phyloP scores from a whole-genome alignment of 192 early-diverging fungal genomes.

The Borealophlyctis nickersoniae region DNA sequence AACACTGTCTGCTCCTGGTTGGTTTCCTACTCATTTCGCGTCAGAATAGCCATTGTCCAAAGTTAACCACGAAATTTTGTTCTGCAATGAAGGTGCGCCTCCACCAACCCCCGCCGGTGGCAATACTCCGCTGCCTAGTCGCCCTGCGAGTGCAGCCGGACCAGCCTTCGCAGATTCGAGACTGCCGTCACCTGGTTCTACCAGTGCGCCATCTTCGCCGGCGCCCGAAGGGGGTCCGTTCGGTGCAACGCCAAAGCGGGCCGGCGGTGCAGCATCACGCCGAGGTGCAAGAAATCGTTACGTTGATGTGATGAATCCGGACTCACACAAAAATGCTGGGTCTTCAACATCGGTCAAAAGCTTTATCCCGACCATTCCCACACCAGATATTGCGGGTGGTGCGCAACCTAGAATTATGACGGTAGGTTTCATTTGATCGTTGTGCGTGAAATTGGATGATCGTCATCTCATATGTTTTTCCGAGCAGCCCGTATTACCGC shows the following conservation, averaged over 20 bases:
- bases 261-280: not conserved
- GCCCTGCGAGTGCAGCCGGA: not conserved
- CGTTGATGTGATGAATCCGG: constrained; percentile 50
- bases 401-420: not conserved
- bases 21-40: too few species aligned
- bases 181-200: not conserved
- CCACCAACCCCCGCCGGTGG: too few species aligned
- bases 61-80: not conserved
- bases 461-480: not conserved
- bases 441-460: not conserved
- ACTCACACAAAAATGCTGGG: constrained; percentile 9
- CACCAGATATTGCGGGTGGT: not conserved
- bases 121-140: too few species aligned
- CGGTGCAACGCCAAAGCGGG: not conserved
- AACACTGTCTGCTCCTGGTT: constrained; percentile 20
- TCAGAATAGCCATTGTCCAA: too few species aligned
- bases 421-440: not conserved
- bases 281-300: constrained; percentile 44
- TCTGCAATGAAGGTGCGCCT: not conserved
- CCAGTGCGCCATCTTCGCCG: not conserved
- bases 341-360: not conserved
- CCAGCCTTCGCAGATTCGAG: too few species aligned
- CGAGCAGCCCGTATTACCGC: not conserved
- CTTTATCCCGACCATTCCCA: not conserved
- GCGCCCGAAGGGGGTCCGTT: not conserved